Evolutionary conservation across 208 protist species (phyloP), one percentile per base, ranked within the genome.

Genomic region (Wallacemonas sp.): DNA sequence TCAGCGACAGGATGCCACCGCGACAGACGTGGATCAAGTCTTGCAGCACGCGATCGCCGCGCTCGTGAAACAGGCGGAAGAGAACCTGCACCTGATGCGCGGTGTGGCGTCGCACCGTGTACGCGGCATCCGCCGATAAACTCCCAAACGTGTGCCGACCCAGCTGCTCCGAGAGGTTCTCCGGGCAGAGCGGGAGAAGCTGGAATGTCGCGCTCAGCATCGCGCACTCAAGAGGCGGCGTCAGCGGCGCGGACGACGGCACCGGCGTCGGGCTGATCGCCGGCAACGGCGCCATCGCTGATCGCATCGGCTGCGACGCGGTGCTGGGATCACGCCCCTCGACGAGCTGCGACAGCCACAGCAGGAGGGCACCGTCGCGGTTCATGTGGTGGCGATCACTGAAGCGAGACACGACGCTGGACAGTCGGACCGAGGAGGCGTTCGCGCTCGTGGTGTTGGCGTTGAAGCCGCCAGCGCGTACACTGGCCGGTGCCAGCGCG

Each of bases 81-180:
- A 89, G 54, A 4, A 70, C 62, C 2, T 73, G 71, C 2, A 89
- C 83, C 39, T 89, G 80, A 24, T 72, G 41, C 1, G 86, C 86
- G 34, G 83, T 78, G 76, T 89, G 74, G 0, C 65, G 61, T 17
- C 86, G 82, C 34, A 89, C 80, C 24, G 38, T 56, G 48, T 81
- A 88, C n/a, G 54, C 12, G 73, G 72, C 26, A 39, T 55, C 41
- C 70, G 43, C 26, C 27, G 80, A 76, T 17, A 93, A 66, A 41
- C 83, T 87, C 21, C 74, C 76, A 61, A 93, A 93, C n/a, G 81
- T 75, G 46, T 83, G 78, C 49, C 80, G 78, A 8, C 86, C 83
- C 2, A 93, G 78, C 23, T 69, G 72, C 36, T 87, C 86, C 11
- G 83, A 81, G 1, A 83, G 76, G 1, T 17, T 29, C 0, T 77